phyloP scores from a whole-genome alignment of 345 rosid genomes.

The Lumnitzera littorea region DNA sequence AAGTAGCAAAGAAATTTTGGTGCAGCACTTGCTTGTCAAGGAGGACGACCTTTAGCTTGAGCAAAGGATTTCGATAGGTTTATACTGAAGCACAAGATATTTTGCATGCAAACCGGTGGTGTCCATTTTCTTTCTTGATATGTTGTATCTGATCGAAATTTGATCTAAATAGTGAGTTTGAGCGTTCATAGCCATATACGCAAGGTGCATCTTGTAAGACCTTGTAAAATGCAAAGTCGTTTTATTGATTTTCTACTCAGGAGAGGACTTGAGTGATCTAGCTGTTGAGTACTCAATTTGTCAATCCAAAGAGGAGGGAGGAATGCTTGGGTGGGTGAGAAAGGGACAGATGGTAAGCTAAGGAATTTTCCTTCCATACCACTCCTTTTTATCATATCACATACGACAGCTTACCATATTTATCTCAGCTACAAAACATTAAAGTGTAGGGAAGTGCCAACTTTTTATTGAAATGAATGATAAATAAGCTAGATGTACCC shows the following conservation, averaged over 20 bases:
- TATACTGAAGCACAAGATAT: neutral
- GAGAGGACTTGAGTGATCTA: conserved; percentile 90
- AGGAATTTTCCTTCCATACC: neutral
- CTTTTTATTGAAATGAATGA: neutral
- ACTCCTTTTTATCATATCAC: too few relatives aligned
- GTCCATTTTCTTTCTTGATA: too few relatives aligned
- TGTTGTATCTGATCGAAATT: too few relatives aligned
- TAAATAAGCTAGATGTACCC: neutral
- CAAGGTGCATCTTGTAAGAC: neutral
- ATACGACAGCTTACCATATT: too few relatives aligned
- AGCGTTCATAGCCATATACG: neutral
- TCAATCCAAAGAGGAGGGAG: conserved; percentile 79
- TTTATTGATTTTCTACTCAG: conserved; percentile 28
- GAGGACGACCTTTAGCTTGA: conserved; percentile 59
- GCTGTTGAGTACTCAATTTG: conserved; percentile 76
- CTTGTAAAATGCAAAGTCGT: neutral
- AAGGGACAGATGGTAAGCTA: conserved; percentile 76
- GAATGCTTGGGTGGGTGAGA: conserved; percentile 91
- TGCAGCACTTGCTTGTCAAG: conserved; percentile 85
- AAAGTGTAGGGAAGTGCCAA: too few relatives aligned
- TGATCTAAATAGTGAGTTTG: too few relatives aligned
- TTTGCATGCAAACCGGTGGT: too few relatives aligned
- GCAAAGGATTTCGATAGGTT: conserved; percentile 51
- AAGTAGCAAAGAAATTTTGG: conserved; percentile 53
- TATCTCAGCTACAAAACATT: too few relatives aligned